Base-by-base conservation (phyloP, 2,329 filamentous ascomycete genomes). In the Ophiocordyceps camponoti-saundersi region DNA sequence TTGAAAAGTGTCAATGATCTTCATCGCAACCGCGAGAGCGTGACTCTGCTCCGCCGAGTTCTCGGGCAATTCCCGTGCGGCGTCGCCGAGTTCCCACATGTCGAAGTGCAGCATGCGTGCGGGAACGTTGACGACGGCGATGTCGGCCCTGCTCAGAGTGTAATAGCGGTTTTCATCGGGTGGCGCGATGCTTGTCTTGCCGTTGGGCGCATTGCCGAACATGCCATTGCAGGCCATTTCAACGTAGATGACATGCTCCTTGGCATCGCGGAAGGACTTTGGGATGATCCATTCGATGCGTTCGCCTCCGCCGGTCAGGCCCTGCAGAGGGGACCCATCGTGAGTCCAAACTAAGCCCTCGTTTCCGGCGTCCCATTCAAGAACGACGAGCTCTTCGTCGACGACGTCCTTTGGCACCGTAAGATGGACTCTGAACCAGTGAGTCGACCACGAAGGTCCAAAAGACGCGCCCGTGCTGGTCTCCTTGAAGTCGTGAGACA, bases 191-290 rank as follows among this genome's bases (percentile, higher is more conserved):
- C 73, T 79, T 42, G 53, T 55, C 61, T 93, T 86, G 23, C 86
- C 87, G 20, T 82, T 82, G 0, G 82, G 74, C 0, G 88, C 83
- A 61, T 95, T 95, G 55, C 92, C 92, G 66, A 96, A 96, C 89
- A 96, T 96, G 63, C 82, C 81, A 62, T 98, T 98, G 67, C 92
- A 96, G 20, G 92, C 92, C 85, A 96, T 95, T 67, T 98, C 92
- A 53, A 98, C 82, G 63, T 95, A 98, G 56, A 98, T 85, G 18
- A 74, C 79, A 61, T 96, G 89, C 57, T 88, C 77, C 60, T 90
- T 80, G 46, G 87, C 89, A 61, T 95, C 85, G 51, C 85, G 77
- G 66, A 85, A 95, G 16, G 71, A 70, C 45, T 85, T 71, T 10
- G 92, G 90, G 42, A 98, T 71, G 49, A 95, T 79, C 89, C 90